Percentiles rank a stretch among this genome's conserved stretches.
phyloP scores from a whole-genome alignment of 805 yeast genomes.

The Torulaspora indica region DNA sequence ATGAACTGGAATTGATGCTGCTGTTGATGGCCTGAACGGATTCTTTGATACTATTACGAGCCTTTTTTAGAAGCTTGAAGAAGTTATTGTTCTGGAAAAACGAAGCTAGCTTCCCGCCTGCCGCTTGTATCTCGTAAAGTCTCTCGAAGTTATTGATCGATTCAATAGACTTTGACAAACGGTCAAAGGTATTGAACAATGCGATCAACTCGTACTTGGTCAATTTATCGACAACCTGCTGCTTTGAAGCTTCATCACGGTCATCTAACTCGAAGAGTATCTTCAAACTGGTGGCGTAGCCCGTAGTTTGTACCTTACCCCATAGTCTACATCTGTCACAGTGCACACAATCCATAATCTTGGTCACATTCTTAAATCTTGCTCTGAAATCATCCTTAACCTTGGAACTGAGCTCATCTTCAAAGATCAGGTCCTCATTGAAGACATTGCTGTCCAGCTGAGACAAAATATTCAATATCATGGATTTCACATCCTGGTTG shows the following conservation, averaged over 20 bases:
- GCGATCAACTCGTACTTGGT: slow-evolving; percentile 84
- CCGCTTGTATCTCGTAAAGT: slow-evolving; percentile 41
- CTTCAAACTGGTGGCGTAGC: slow-evolving; percentile 95
- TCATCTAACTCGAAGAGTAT: slow-evolving; percentile 72
- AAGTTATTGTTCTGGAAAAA: slow-evolving; percentile 33
- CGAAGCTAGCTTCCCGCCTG: slow-evolving; percentile 21
- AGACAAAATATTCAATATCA: slow-evolving; percentile 40
- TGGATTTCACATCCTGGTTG: slow-evolving; percentile 43
- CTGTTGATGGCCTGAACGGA: slow-evolving; percentile 17
- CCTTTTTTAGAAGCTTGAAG: slow-evolving; percentile 30
- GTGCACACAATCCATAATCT: slow-evolving; percentile 97
- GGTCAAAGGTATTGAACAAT: slow-evolving; percentile 84
- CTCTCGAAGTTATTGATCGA: slow-evolving; percentile 68
- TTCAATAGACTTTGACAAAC: slow-evolving; percentile 77
- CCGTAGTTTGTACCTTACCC: slow-evolving; percentile 97
- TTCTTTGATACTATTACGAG: slow-evolving; percentile 24
- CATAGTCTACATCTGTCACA: slow-evolving; percentile 96
- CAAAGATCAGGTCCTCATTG: slow-evolving; percentile 48
- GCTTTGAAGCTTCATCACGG: slow-evolving; percentile 39
- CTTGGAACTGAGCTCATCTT: slow-evolving; percentile 40
- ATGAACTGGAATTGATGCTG: slow-evolving; percentile 10
- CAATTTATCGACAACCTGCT: slow-evolving; percentile 52
- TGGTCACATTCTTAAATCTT: slow-evolving; percentile 83
- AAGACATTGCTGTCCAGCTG: slow-evolving; percentile 39
- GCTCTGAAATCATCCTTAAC: slow-evolving; percentile 81